Evolutionary conservation across 805 yeast genomes (phyloP).

Genomic region (Wickerhamiella brachini): DNA sequence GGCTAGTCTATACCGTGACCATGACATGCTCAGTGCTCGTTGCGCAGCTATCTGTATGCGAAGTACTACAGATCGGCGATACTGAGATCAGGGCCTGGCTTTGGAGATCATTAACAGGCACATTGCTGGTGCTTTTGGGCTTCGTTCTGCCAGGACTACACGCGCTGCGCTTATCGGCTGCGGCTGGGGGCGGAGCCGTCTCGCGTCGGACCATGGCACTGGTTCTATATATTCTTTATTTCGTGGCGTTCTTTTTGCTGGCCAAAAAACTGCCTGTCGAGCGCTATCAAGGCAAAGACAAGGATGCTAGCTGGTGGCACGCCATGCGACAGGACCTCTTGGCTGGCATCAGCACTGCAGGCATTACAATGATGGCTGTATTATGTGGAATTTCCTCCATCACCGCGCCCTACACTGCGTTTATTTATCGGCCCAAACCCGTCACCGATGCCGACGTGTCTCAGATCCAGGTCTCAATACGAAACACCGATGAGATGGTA

Average conservation of each 20-base stretch:
- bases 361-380: constrained; percentile 29
- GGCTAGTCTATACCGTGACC: not conserved
- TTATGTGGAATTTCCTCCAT: constrained; percentile 30
- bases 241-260: constrained; percentile 20
- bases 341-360: constrained; percentile 27
- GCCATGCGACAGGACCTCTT: constrained; percentile 18
- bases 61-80: constrained; percentile 19
- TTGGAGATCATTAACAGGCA: constrained; percentile 18
- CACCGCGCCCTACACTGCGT: constrained; percentile 28
- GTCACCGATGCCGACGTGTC: constrained; percentile 22
- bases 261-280: constrained; percentile 23
- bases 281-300: not conserved
- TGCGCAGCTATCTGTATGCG: constrained; percentile 28
- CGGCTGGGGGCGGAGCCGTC: not conserved
- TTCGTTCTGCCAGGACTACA: constrained; percentile 14
- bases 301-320: constrained; percentile 8
- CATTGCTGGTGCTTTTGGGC: constrained; percentile 12
- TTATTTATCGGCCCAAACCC: constrained; percentile 15
- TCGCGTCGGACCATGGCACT: constrained; percentile 6
- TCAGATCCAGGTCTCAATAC: constrained; percentile 20
- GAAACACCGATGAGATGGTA: constrained; percentile 22
- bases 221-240: constrained; percentile 18
- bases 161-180: not conserved
- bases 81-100: constrained; percentile 9
- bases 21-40: constrained; percentile 12